Conservation (phyloP, 2,329 filamentous ascomycete species). For the Sclerotinia glacialis region DNA sequence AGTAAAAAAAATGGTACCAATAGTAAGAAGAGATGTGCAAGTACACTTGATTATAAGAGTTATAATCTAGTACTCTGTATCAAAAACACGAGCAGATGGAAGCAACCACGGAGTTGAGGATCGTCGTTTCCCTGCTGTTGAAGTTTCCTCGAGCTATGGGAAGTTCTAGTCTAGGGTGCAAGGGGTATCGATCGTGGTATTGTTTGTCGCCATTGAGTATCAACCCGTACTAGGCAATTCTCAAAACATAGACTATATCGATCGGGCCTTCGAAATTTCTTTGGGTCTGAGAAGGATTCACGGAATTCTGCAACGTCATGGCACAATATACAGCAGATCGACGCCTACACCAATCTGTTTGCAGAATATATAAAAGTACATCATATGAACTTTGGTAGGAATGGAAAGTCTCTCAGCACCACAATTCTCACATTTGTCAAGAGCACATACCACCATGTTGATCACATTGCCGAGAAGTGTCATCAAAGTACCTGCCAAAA, state of each 20-base stretch:
- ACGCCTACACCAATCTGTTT: not conserved
- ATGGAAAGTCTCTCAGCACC: constrained; percentile 70
- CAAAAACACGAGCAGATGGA: not conserved
- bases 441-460: constrained; percentile 70
- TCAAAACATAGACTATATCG: too few relatives aligned
- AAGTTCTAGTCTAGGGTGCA: too few relatives aligned
- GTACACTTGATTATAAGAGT: not conserved
- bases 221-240: too few relatives aligned
- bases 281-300: not conserved
- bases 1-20: not conserved
- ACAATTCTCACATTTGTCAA: constrained; percentile 59
- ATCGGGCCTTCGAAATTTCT: not conserved
- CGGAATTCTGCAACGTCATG: not conserved
- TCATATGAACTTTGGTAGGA: not conserved
- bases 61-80: not conserved
- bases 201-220: too few relatives aligned
- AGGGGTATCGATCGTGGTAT: too few relatives aligned
- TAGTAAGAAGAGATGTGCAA: not conserved
- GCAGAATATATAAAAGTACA: not conserved
- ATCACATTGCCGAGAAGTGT: constrained; percentile 73
- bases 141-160: not conserved
- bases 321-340: not conserved
- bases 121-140: too few relatives aligned
- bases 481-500: constrained; percentile 66
- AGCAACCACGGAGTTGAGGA: too few relatives aligned